A percentile compares a stretch with the other conserved stretches of the same genome.
Conservation (phyloP, 208 protist species). For the Acanthamoeba triangularis region DNA sequence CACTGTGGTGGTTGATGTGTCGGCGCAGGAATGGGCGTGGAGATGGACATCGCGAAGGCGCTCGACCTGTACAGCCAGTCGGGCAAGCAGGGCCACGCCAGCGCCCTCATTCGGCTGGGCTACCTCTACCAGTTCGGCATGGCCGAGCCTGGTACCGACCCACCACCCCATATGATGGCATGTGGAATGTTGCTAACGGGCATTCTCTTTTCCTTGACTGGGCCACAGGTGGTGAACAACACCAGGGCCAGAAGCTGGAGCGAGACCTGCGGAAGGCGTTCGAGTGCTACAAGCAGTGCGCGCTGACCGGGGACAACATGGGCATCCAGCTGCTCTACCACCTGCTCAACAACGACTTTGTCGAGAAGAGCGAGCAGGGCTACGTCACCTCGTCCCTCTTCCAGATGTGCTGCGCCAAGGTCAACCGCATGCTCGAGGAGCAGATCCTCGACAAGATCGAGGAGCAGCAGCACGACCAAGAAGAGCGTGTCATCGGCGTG, state of each 20-base stretch:
- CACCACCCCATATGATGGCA: too few species aligned
- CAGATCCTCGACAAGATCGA: slow-evolving; percentile 1
- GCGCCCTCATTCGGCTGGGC: background rate
- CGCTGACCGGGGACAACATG: background rate
- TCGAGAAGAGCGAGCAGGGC: background rate
- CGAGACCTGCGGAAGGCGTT: background rate
- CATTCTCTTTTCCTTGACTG: too few species aligned
- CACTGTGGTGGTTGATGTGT: too few species aligned
- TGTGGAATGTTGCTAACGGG: too few species aligned
- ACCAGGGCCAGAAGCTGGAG: background rate
- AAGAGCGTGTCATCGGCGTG: too few species aligned
- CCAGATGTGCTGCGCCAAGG: background rate
- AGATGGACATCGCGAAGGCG: background rate
- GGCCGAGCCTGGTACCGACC: background rate
- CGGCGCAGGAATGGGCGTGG: background rate
- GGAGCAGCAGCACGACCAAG: background rate
- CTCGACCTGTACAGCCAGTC: background rate
- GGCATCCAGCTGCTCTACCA: slow-evolving; percentile 16
- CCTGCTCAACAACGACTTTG: slow-evolving; percentile 1
- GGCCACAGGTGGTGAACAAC: background rate
- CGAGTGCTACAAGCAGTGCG: slow-evolving; percentile 8
- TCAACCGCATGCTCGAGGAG: slow-evolving; percentile 23
- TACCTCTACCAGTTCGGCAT: slow-evolving; percentile 3
- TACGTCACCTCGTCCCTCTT: background rate
- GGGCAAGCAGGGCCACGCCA: background rate